Evolutionary conservation across 768 basidiomycete species (phyloP), one percentile per base, ranked within the genome.

Genomic region (Lactifluus pinguis): DNA sequence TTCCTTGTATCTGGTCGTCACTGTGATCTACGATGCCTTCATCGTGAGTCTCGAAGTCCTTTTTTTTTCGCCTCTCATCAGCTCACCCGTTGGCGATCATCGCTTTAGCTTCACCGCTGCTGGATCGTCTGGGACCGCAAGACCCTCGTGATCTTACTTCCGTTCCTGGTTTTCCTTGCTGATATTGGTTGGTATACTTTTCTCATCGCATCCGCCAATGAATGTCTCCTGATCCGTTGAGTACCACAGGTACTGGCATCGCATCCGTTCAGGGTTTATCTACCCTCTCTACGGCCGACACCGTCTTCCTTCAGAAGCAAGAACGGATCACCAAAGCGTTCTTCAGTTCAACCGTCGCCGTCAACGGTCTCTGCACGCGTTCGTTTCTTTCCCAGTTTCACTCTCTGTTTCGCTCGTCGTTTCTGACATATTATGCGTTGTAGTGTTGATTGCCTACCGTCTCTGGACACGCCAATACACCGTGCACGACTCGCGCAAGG

Each of bases 311-410:
- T 9, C 57, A 48, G 30, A 64, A 61, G 32, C 62, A 70, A 21
- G 66, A 66, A 21, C 39, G 52, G 34, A 66, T 70, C 30, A 59
- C 64, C 13, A 70, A 64, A 49, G 61, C 66, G 39, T 71, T 71
- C 64, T 68, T 69, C 57, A 59, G 62, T 19, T 55, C 64, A 14
- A 71, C 70, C 2, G 56, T 69, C n/a, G 59, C 59, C 8, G 60
- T 70, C 29, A 71, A 71, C 38, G 62, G 66, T 7, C 59, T 70
- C 15, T 71, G 70, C 62, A 70, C 70, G 19, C 17, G 70, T 71
- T 34, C 49, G 70, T 69, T 30, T 36, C 49, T 21, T 32, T 25
- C 30, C 1, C 42, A 25, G 14, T 30, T 25, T 11, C 14, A 32
- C 14, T 4, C 1, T 19, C 21, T 13, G 14, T 15, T 13, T 2